Conservation (phyloP, 2,329 filamentous ascomycete species). For the Lachnellula hyalina region DNA sequence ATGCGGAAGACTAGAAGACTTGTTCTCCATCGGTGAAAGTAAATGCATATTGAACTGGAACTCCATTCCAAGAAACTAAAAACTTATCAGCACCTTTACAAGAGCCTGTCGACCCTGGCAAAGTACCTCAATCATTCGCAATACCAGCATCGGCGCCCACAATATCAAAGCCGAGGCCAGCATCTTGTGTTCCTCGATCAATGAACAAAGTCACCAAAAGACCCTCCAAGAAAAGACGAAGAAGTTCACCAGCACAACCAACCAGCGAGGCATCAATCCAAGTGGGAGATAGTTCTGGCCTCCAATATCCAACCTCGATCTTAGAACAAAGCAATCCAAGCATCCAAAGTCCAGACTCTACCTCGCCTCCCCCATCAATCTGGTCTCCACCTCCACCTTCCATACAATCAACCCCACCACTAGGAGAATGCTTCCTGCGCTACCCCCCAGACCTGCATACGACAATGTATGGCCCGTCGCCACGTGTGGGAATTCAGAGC, state of each 20-base stretch:
- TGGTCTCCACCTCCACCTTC: background rate
- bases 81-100: background rate
- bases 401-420: no score
- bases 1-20: constrained; percentile 20
- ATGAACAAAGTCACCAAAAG: background rate
- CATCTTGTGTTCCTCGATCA: background rate
- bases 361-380: background rate
- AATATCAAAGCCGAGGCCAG: background rate
- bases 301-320: background rate
- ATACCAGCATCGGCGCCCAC: background rate
- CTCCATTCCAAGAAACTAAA: background rate
- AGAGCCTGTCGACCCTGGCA: background rate
- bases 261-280: background rate
- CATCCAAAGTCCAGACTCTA: background rate
- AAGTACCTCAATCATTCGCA: no score
- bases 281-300: background rate
- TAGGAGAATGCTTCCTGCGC: no score
- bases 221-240: background rate
- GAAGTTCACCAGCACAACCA: background rate
- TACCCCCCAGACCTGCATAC: no score
- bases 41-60: background rate
- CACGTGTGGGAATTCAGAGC: background rate
- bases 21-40: constrained; percentile 13
- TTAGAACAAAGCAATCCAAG: no score
- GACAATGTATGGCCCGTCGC: background rate